Percentiles rank a stretch among this genome's conserved stretches.
These are phyloP conservation scores for Sporothrix phasma DNA, from an alignment of 2,329 filamentous ascomycete species.

Conservation along the genomic window DNA sequence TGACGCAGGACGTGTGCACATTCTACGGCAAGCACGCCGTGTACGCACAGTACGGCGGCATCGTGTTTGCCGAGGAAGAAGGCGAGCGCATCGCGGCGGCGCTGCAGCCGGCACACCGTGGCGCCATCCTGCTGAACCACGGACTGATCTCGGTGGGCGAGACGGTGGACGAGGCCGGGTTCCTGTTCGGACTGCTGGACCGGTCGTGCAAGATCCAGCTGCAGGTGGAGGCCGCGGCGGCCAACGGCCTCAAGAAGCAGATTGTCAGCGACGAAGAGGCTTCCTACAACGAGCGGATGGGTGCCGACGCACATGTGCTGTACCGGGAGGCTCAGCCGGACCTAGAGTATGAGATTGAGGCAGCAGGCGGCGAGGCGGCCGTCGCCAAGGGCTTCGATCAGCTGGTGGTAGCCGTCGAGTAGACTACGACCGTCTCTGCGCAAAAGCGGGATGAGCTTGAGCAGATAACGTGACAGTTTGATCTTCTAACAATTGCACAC, in stretches of 20 bases:
- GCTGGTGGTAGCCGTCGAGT: constrained; percentile 13
- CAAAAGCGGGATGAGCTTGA: background rate
- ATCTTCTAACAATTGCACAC: background rate
- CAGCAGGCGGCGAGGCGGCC: constrained; percentile 27
- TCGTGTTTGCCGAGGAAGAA: constrained; percentile 52
- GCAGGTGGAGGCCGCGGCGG: constrained; percentile 53
- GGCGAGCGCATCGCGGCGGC: constrained; percentile 53
- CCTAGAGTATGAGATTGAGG: constrained; percentile 37
- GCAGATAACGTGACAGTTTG: background rate
- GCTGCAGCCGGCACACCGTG: constrained; percentile 48
- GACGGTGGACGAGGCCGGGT: constrained; percentile 67
- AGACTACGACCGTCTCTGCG: background rate
- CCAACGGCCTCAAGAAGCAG: constrained; percentile 31
- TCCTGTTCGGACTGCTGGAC: constrained; percentile 59
- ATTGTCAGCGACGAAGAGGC: constrained; percentile 33
- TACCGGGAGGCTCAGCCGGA: constrained; percentile 39
- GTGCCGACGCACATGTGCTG: constrained; percentile 35
- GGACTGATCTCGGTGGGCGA: constrained; percentile 59
- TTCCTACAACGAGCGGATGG: constrained; percentile 34
- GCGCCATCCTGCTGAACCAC: constrained; percentile 59
- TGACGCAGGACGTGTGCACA: constrained; percentile 57
- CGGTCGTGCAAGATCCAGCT: constrained; percentile 59
- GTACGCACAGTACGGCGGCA: constrained; percentile 47
- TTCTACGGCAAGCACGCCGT: constrained; percentile 54
- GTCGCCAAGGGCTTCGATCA: constrained; percentile 23